Conservation (phyloP, 495 filamentous ascomycete genomes). For the Hypoxylon subgilvum region DNA sequence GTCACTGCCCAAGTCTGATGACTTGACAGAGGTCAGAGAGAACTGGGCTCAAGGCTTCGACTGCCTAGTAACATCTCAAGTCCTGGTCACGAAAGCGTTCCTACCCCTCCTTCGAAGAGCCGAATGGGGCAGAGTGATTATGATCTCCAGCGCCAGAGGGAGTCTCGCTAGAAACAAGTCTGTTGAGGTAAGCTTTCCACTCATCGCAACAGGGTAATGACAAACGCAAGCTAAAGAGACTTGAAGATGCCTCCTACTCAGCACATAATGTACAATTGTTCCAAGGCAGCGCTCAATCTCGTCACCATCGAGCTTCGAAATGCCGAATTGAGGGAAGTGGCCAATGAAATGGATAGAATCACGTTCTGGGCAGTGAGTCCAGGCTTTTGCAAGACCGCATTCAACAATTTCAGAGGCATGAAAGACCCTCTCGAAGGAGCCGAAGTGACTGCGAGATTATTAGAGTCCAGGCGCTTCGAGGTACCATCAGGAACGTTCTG, state of each 20-base stretch:
- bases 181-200: constrained; percentile 14
- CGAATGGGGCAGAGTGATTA: constrained; percentile 26
- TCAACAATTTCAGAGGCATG: constrained; percentile 42
- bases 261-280: constrained; percentile 36
- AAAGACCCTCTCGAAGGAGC: constrained; percentile 44
- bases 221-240: constrained; percentile 21
- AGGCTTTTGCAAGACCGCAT: constrained; percentile 47
- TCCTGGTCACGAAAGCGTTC: constrained; percentile 39
- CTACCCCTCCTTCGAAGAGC: constrained; percentile 39
- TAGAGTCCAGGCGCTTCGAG: constrained; percentile 33
- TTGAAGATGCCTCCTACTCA: constrained; percentile 5
- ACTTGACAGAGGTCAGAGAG: constrained; percentile 15
- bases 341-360: constrained; percentile 27
- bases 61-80: constrained; percentile 36
- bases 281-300: constrained; percentile 46
- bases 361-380: constrained; percentile 40
- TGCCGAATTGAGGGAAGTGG: constrained; percentile 35
- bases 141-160: constrained; percentile 31
- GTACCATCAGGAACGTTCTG: constrained; percentile 40
- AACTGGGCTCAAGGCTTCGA: constrained; percentile 36
- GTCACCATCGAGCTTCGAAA: constrained; percentile 45
- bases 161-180: constrained; percentile 30
- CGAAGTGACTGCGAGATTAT: constrained; percentile 43
- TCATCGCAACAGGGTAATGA: not conserved
- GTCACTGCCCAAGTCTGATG: constrained; percentile 4